Evolutionary conservation across 257 asterid species (phyloP).

Genomic region (Euphrasia confusa): DNA sequence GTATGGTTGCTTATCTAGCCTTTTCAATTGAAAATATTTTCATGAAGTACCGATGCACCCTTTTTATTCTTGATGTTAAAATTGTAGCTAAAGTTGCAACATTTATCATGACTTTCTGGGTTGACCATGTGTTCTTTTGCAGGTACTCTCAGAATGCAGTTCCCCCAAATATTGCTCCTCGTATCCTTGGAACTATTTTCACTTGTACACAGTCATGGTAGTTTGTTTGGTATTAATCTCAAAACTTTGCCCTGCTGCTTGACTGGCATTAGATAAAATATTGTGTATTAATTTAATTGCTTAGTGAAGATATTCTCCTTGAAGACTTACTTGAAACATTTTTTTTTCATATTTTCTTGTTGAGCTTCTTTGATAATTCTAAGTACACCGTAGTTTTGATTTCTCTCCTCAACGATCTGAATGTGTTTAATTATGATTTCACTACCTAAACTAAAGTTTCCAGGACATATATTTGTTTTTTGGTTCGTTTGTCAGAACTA

Average conservation of each 20-base stretch:
- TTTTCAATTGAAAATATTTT: conserved; percentile 11
- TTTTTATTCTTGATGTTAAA: too few relatives aligned
- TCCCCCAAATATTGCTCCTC: conserved; percentile 85
- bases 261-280: background rate
- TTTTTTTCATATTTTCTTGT: background rate
- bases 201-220: conserved; percentile 9
- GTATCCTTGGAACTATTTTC: conserved; percentile 57
- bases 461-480: background rate
- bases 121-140: conserved; percentile 30
- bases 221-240: conserved; percentile 19
- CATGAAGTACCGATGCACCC: background rate
- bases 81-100: too few relatives aligned
- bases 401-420: background rate
- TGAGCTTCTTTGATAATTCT: background rate
- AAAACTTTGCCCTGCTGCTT: background rate
- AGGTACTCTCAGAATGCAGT: conserved; percentile 73
- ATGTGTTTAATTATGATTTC: conserved; percentile 1
- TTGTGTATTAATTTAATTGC: background rate
- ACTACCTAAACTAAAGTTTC: background rate
- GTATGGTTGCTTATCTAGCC: background rate
- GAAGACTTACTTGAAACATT: background rate
- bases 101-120: background rate
- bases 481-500: background rate
- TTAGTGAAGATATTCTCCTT: too few relatives aligned
- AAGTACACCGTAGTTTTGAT: background rate